Conservation (phyloP, 371 early-diverging fungal species). For the Mortierella sp. region DNA sequence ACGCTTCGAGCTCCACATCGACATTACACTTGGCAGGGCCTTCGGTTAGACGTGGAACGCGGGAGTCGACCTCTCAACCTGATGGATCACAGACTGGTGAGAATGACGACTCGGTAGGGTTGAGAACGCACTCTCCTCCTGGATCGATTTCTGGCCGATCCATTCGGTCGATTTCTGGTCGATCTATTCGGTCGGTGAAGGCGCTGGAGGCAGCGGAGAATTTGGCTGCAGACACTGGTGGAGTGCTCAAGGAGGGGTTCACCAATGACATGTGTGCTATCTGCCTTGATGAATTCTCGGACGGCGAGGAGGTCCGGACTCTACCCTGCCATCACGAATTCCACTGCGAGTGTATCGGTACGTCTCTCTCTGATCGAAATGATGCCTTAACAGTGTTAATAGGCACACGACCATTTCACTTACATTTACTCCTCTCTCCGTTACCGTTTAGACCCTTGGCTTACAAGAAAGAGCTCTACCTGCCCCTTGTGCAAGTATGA, state of each 20-base stretch:
- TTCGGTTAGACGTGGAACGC: background rate
- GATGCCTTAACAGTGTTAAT: background rate
- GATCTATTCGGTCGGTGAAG: slow-evolving; percentile 33
- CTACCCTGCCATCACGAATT: slow-evolving; percentile 87
- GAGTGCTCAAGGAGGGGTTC: background rate
- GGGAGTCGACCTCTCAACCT: background rate
- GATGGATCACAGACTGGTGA: background rate
- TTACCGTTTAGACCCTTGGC: slow-evolving; percentile 66
- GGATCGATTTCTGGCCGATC: slow-evolving; percentile 35
- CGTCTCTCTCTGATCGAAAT: slow-evolving; percentile 14
- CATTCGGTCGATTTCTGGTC: slow-evolving; percentile 23
- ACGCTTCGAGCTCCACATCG: background rate
- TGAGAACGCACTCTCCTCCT: slow-evolving; percentile 17
- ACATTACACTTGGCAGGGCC: background rate
- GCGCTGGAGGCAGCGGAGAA: slow-evolving; percentile 28
- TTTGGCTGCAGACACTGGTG: background rate
- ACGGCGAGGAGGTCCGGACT: slow-evolving; percentile 71
- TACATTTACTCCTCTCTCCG: background rate
- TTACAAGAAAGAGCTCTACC: slow-evolving; percentile 64
- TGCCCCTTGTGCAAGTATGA: slow-evolving; percentile 72
- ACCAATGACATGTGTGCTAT: slow-evolving; percentile 74
- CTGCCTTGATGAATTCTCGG: slow-evolving; percentile 77
- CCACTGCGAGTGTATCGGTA: slow-evolving; percentile 89
- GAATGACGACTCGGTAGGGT: background rate
- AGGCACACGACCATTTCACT: background rate